Percentiles rank a stretch among this genome's conserved stretches.
Conservation (phyloP, 2,329 filamentous ascomycete species). For the Coleophoma eucalyptorum region DNA sequence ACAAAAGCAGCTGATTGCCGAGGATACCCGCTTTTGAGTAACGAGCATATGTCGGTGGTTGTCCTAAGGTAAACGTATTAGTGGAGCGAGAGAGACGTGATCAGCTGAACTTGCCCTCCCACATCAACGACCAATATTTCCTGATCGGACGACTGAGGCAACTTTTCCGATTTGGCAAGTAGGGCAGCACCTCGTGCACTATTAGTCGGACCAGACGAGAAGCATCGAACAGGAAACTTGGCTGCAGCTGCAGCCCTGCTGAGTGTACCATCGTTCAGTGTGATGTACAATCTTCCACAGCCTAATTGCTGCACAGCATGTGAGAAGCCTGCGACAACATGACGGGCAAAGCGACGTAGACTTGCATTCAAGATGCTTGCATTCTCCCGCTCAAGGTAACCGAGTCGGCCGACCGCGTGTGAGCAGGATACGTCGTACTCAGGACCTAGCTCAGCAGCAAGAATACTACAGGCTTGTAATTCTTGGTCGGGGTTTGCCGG, state of each 20-base stretch:
- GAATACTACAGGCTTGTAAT: constrained; percentile 41
- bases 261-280: constrained; percentile 62
- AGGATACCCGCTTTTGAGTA: constrained; percentile 56
- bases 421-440: constrained; percentile 46
- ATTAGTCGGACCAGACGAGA: constrained; percentile 61
- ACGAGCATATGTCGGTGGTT: constrained; percentile 54
- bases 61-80: constrained; percentile 33
- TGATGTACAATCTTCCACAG: constrained; percentile 45
- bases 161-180: constrained; percentile 29
- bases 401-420: constrained; percentile 41
- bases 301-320: constrained; percentile 47
- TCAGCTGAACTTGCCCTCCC: constrained; percentile 33
- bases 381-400: constrained; percentile 58
- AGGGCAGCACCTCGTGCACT: constrained; percentile 61
- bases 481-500: constrained; percentile 55
- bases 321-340: constrained; percentile 53
- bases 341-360: constrained; percentile 52
- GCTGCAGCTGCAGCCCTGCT: constrained; percentile 49
- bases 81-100: no score
- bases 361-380: constrained; percentile 61
- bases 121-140: constrained; percentile 46
- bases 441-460: constrained; percentile 31
- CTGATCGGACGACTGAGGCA: constrained; percentile 13
- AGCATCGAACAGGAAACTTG: constrained; percentile 55
- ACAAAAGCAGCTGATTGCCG: constrained; percentile 55